phyloP scores from a whole-genome alignment of 1,284 basidiomycete genomes.

The Ceratobasidium sp. region DNA sequence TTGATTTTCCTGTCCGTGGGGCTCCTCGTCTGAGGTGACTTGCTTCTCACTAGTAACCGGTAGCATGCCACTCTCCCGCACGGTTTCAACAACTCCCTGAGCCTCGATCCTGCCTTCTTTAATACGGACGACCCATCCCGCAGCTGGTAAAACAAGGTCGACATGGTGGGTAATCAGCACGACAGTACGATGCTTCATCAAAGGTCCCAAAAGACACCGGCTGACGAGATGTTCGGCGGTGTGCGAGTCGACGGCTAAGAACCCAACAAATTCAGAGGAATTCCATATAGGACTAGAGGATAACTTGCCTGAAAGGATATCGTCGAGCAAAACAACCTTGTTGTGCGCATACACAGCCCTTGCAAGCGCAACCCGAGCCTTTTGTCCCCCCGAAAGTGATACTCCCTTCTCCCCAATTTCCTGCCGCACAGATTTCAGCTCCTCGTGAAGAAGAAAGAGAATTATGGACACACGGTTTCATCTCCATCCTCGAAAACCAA shows the following conservation, averaged over 20 bases:
- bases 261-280: not conserved
- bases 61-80: conserved; percentile 6
- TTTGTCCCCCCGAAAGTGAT: conserved; percentile 24
- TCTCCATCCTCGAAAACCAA: conserved; percentile 45
- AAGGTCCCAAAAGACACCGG: conserved; percentile 65
- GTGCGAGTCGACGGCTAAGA: conserved; percentile 61
- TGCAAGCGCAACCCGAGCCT: conserved; percentile 42
- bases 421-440: conserved; percentile 16
- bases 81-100: conserved; percentile 14
- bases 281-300: conserved; percentile 4
- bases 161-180: conserved; percentile 79
- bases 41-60: not conserved
- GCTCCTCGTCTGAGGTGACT: not conserved
- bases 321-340: conserved; percentile 47
- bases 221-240: conserved; percentile 74
- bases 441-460: not conserved
- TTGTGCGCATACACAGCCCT: conserved; percentile 42
- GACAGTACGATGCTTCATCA: conserved; percentile 71
- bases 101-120: conserved; percentile 20
- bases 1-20: not conserved
- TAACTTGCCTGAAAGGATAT: conserved; percentile 22
- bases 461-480: conserved; percentile 37
- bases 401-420: conserved; percentile 38
- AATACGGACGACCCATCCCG: conserved; percentile 49
- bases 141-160: conserved; percentile 73